phyloP scores from a whole-genome alignment of 352 stramenopile species.

The Poterioochromonas sp. region DNA sequence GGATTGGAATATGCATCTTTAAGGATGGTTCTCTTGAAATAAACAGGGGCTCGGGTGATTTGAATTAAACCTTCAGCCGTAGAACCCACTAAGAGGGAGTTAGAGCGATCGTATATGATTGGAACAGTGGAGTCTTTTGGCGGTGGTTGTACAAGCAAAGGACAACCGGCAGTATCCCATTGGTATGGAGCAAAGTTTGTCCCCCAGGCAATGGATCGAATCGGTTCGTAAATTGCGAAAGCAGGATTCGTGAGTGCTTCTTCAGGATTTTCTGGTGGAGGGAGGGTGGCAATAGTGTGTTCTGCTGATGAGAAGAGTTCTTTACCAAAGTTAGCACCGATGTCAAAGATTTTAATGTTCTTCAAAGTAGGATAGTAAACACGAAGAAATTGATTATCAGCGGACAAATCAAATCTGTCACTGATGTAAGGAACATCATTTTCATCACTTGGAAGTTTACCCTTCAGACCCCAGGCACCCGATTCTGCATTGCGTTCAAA shows the following conservation, averaged over 20 bases:
- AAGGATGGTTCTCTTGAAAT: no score
- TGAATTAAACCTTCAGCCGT: not conserved
- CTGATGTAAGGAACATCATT: not conserved
- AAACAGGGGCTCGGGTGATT: not conserved
- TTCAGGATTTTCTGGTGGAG: not conserved
- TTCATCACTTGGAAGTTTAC: not conserved
- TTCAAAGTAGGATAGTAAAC: not conserved
- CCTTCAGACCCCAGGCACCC: not conserved
- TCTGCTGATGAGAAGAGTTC: not conserved
- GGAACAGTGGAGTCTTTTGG: no score
- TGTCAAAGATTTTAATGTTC: not conserved
- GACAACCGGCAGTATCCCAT: slow-evolving; percentile 8
- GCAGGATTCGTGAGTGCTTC: not conserved
- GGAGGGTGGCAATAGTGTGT: not conserved
- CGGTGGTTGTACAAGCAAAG: not conserved
- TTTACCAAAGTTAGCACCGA: slow-evolving; percentile 2
- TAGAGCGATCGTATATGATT: not conserved
- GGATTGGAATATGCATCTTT: no score
- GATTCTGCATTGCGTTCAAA: not conserved
- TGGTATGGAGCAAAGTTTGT: not conserved
- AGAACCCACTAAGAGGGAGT: not conserved
- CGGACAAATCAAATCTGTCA: not conserved
- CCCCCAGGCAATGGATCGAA: not conserved
- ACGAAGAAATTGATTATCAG: not conserved
- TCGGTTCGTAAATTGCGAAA: not conserved